Conservation (phyloP, 2,329 filamentous ascomycete genomes). For the Arthrobotrys pseudoclavata region DNA sequence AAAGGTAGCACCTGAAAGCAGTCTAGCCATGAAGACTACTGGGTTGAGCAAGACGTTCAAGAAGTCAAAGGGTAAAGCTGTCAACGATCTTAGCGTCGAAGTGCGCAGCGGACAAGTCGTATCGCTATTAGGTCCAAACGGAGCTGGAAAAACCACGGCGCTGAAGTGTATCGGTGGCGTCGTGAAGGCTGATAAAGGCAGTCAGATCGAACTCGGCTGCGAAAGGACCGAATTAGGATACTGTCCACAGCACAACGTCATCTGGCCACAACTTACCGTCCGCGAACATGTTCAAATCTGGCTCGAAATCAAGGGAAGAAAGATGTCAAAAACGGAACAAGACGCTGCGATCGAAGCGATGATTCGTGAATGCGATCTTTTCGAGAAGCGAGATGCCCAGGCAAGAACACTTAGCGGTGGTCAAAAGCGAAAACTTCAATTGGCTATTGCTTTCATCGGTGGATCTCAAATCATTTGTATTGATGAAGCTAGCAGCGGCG, state of each 20-base stretch:
- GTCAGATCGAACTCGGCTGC: slow-evolving; percentile 71
- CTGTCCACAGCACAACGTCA: slow-evolving; percentile 87
- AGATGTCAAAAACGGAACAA: slow-evolving; percentile 67
- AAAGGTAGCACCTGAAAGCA: slow-evolving; percentile 61
- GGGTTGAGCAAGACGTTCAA: slow-evolving; percentile 82
- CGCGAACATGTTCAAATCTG: slow-evolving; percentile 88
- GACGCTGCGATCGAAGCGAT: slow-evolving; percentile 75
- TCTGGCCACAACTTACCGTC: slow-evolving; percentile 91
- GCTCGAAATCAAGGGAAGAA: slow-evolving; percentile 79
- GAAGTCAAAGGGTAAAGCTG: slow-evolving; percentile 69
- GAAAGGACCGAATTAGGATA: slow-evolving; percentile 74
- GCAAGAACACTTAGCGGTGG: slow-evolving; percentile 87
- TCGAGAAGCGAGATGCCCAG: slow-evolving; percentile 78
- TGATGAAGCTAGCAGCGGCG: slow-evolving; percentile 89
- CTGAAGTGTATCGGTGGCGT: slow-evolving; percentile 88
- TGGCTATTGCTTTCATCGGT: slow-evolving; percentile 95
- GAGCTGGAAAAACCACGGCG: slow-evolving; percentile 90
- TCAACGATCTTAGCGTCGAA: slow-evolving; percentile 78
- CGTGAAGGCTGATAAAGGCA: slow-evolving; percentile 80
- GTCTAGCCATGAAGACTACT: slow-evolving; percentile 77
- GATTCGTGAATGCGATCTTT: slow-evolving; percentile 80
- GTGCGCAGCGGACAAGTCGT: slow-evolving; percentile 85
- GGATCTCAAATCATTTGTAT: slow-evolving; percentile 89
- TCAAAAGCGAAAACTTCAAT: slow-evolving; percentile 90
- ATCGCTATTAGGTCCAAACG: slow-evolving; percentile 88